Evolutionary conservation across 352 stramenopile species (phyloP).

Genomic region (Albugo laibachii): DNA sequence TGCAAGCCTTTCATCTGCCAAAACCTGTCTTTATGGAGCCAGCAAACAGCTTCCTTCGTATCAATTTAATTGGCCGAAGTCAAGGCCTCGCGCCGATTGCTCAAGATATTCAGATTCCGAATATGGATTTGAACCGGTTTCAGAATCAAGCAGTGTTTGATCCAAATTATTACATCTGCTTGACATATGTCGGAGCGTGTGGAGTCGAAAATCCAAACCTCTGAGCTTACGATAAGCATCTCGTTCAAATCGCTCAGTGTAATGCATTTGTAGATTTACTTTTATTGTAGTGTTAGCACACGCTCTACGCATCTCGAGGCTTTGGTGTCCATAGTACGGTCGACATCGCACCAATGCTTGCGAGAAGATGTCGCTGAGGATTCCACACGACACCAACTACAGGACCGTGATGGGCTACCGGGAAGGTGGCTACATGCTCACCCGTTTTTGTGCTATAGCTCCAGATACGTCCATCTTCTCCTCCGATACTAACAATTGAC

Average conservation of each 20-base stretch:
- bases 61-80: constrained; percentile 37
- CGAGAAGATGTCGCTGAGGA: constrained; percentile 63
- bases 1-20: constrained; percentile 34
- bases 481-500: constrained; percentile 45
- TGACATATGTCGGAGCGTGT: constrained; percentile 32
- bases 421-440: constrained; percentile 30
- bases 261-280: too few species aligned
- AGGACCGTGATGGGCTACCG: constrained; percentile 35
- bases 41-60: constrained; percentile 17
- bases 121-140: constrained; percentile 22
- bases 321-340: constrained; percentile 48
- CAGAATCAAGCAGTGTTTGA: constrained; percentile 3
- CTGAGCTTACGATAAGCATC: too few species aligned
- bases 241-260: too few species aligned
- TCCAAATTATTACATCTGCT: constrained; percentile 52
- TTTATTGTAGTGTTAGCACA: too few species aligned
- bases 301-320: neutral
- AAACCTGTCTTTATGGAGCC: constrained; percentile 20
- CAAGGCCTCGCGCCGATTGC: constrained; percentile 20
- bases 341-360: constrained; percentile 45
- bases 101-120: constrained; percentile 19
- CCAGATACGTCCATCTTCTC: constrained; percentile 50
- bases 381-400: constrained; percentile 64
- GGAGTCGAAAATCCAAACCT: neutral
- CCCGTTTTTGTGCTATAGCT: constrained; percentile 42